phyloP scores from a whole-genome alignment of 2,329 filamentous ascomycete species.

The Cladobotryum mycophilum region DNA sequence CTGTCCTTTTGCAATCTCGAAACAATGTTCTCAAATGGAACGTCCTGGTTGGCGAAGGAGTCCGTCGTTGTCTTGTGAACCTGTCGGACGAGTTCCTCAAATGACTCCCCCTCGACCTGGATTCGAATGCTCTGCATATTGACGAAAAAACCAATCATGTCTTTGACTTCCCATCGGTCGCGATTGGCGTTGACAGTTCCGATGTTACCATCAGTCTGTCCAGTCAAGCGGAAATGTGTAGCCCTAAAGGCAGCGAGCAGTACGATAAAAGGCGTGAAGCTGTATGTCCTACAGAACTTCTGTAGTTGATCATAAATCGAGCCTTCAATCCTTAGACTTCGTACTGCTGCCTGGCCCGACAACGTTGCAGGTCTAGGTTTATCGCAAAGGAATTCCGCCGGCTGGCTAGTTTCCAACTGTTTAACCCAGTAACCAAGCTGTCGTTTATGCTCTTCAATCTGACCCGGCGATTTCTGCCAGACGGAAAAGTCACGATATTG shows the following conservation, averaged over 20 bases:
- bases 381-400: conserved; percentile 12
- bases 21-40: conserved; percentile 19
- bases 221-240: conserved; percentile 19
- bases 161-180: conserved; percentile 12
- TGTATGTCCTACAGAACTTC: conserved; percentile 9
- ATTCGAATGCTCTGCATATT: conserved; percentile 19
- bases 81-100: conserved; percentile 15
- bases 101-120: conserved; percentile 12
- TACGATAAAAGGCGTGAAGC: conserved; percentile 8
- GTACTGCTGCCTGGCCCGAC: conserved; percentile 9
- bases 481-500: conserved; percentile 21
- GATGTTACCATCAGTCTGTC: conserved; percentile 15
- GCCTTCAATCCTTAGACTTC: conserved; percentile 8
- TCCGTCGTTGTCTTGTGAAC: conserved; percentile 9
- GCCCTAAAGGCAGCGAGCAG: conserved; percentile 19
- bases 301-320: conserved; percentile 5
- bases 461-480: conserved; percentile 13
- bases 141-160: conserved; percentile 18
- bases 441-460: conserved; percentile 9
- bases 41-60: conserved; percentile 18
- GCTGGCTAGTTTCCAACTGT: conserved; percentile 10
- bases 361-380: conserved; percentile 9
- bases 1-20: conserved; percentile 6
- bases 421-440: conserved; percentile 17
- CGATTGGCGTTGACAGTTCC: conserved; percentile 16